A percentile compares a stretch with the other conserved stretches of the same genome.
Evolutionary conservation across 352 stramenopile genomes (phyloP).

Genomic region (Globisporangium middletonii): DNA sequence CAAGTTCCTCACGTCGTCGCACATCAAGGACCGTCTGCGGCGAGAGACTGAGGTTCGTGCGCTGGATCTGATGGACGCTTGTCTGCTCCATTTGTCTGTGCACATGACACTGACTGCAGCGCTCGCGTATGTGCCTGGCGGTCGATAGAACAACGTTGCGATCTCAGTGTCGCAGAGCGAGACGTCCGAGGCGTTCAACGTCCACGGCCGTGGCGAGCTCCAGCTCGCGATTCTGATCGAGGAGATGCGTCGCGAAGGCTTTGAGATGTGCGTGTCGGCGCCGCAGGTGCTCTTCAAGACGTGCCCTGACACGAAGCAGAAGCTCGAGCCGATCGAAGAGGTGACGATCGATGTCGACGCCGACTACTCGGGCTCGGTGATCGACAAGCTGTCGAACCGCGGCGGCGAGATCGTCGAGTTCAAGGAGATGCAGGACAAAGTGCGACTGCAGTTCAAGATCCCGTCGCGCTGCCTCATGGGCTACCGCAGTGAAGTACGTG

Average conservation of each 20-base stretch:
- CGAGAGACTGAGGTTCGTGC: conserved; percentile 86
- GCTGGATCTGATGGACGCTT: too few species aligned
- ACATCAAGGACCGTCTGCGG: conserved; percentile 92
- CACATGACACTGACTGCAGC: not conserved
- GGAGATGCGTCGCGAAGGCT: conserved; percentile 98
- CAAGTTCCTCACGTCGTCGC: conserved; percentile 95
- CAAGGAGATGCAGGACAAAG: conserved; percentile 90
- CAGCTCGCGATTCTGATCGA: conserved; percentile 99
- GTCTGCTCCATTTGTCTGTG: not conserved
- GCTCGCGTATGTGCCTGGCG: not conserved
- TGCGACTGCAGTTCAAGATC: conserved; percentile 95
- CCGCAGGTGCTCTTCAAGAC: conserved; percentile 93
- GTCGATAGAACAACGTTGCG: conserved; percentile 95
- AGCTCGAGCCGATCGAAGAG: conserved; percentile 87
- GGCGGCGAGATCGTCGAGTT: conserved; percentile 92
- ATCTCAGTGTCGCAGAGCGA: conserved; percentile 88
- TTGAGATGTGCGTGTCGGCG: conserved; percentile 97
- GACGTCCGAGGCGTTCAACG: conserved; percentile 91
- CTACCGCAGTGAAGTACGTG: conserved; percentile 83
- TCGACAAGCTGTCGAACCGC: conserved; percentile 94
- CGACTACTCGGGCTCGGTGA: conserved; percentile 95
- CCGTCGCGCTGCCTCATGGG: conserved; percentile 95
- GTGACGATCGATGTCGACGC: conserved; percentile 96
- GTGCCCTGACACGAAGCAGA: conserved; percentile 81
- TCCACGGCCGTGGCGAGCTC: conserved; percentile 95